Evolutionary conservation across 2,329 filamentous ascomycete species (phyloP), one percentile per base, ranked within the genome.

Genomic region (Zarea fungicola): DNA sequence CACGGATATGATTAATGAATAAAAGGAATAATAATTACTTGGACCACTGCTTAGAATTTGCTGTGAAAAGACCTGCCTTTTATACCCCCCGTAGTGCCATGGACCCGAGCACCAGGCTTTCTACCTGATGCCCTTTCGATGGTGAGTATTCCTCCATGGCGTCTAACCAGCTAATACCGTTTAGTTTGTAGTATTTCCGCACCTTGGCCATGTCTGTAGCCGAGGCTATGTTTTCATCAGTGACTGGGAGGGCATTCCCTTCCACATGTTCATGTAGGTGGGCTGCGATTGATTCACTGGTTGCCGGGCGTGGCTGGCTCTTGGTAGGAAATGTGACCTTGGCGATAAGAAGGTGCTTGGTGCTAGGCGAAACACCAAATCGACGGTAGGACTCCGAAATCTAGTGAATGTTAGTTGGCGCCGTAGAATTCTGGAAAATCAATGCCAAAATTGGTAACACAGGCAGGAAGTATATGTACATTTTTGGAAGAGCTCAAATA

Each of bases 361-460:
- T 93, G 10, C 74, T 70, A 11, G 88, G 80, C 1, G 79, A 74
- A 50, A 97, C 83, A 41, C 93, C 93, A 61, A 93, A 96, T 47
- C 85, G 84, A 26, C 89, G 85, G 68, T 97, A 97, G 1, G 90
- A 85, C 58, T 96, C 91, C 44, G 89, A 81, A 61, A 99, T 97
- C 89, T 95, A 44, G 36, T 9, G 13, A 9, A 18, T 4, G 52
- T 39, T 43, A 42, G n/a, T 16, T 40, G 16, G 21, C 28, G 37
- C 39, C 19, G 39, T 22, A 23, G 13, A 23, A 13, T 32, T 34
- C 18, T 6, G 2, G 11, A 21, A 47, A 6, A 8, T 28, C 22
- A 22, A 46, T 8, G 22, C 25, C n/a, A 42, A 11, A 26, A 34
- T 7, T 16, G 16, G 4, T 14, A 2, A 10, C 3, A 23, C 9